Evolutionary conservation across 768 basidiomycete species (phyloP).

Genomic region (Fomitopsis pulvina): DNA sequence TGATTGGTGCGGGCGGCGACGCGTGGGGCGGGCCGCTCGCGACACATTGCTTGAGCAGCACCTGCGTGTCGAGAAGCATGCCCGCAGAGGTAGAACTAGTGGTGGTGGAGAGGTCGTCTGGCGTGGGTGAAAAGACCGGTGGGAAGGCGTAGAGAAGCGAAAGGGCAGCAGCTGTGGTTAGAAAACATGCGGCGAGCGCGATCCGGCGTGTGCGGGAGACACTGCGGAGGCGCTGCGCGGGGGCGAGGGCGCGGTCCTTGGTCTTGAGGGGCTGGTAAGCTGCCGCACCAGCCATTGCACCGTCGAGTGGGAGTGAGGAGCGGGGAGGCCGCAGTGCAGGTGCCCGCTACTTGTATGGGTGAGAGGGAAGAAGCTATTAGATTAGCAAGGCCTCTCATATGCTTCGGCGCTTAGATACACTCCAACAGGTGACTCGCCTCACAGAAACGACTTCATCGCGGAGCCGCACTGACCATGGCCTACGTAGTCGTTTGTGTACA

Average conservation of each 20-base stretch:
- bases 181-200: conserved; percentile 1
- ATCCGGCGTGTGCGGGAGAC: conserved; percentile 3
- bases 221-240: neutral
- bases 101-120: neutral
- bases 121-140: neutral
- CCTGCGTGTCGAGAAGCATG: neutral
- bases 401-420: too few species aligned
- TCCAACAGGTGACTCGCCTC: too few species aligned
- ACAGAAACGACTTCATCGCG: too few species aligned
- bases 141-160: conserved; percentile 11
- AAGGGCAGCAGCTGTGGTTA: conserved; percentile 8
- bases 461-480: too few species aligned
- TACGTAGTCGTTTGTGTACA: too few species aligned
- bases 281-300: neutral
- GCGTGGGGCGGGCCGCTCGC: conserved; percentile 27
- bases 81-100: neutral
- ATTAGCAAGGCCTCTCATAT: too few species aligned
- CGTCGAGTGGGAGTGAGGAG: neutral
- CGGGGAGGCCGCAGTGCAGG: neutral
- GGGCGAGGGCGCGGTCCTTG: conserved; percentile 7
- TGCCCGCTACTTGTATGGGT: too few species aligned
- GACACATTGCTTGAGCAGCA: conserved; percentile 27
- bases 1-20: conserved; percentile 34
- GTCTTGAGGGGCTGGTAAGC: conserved; percentile 15
- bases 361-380: too few species aligned